Conservation (phyloP, 2,329 filamentous ascomycete genomes). For the Emmonsiellopsis sp. region DNA sequence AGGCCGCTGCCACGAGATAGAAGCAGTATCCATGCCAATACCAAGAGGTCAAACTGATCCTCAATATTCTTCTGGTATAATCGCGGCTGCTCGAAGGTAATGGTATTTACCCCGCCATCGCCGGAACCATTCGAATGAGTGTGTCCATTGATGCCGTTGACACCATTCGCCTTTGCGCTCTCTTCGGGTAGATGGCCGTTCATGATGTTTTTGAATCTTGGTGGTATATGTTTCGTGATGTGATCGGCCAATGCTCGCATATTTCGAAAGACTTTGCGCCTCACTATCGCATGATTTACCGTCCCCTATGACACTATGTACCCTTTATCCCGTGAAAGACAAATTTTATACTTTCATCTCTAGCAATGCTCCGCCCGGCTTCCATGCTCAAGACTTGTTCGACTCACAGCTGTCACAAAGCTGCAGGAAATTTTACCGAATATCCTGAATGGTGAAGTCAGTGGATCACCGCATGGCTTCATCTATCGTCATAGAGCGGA, state of each 20-base stretch:
- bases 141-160: background rate
- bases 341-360: background rate
- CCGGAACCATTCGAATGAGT: background rate
- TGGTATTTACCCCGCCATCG: background rate
- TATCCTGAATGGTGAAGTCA: background rate
- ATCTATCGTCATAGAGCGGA: background rate
- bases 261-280: too few relatives aligned
- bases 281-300: too few relatives aligned
- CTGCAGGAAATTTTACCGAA: background rate
- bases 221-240: background rate
- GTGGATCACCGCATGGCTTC: background rate
- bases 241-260: background rate
- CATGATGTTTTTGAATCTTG: background rate
- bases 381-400: background rate
- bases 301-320: background rate
- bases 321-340: background rate
- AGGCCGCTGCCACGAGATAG: conserved; percentile 8
- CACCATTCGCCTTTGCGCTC: background rate
- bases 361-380: background rate
- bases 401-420: background rate
- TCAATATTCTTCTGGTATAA: background rate
- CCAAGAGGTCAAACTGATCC: conserved; percentile 5
- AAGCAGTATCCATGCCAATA: conserved; percentile 9
- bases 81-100: background rate
- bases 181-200: background rate